Evolutionary conservation across 805 yeast species (phyloP).

Genomic region (Saccharomyces cerevisiae): DNA sequence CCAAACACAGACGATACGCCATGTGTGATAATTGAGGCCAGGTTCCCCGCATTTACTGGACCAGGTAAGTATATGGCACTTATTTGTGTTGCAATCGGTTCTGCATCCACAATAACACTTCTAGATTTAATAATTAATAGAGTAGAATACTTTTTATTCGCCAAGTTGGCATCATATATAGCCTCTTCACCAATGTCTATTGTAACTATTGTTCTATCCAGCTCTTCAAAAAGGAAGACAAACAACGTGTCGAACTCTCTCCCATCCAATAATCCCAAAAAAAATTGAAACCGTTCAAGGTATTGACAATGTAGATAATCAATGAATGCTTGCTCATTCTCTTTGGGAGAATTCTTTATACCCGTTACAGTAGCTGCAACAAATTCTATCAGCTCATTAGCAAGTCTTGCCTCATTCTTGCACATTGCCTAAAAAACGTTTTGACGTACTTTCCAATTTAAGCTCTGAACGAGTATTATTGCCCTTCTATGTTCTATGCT

Average conservation of each 20-base stretch:
- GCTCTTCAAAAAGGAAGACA: slow-evolving; percentile 20
- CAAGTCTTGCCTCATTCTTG: background rate
- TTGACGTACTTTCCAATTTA: background rate
- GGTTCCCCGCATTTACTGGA: slow-evolving; percentile 34
- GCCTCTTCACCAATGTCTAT: slow-evolving; percentile 4
- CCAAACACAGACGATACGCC: slow-evolving; percentile 71
- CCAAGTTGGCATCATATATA: slow-evolving; percentile 7
- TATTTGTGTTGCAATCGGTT: slow-evolving; percentile 29
- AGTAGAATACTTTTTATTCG: slow-evolving; percentile 10
- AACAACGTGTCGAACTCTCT: slow-evolving; percentile 9
- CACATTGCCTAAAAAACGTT: background rate
- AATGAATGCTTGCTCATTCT: background rate
- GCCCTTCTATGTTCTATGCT: background rate
- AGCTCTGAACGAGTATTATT: background rate
- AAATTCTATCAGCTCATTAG: background rate
- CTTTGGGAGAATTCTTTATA: slow-evolving; percentile 1
- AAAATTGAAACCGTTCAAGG: slow-evolving; percentile 1
- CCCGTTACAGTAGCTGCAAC: background rate
- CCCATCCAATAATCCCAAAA: slow-evolving; percentile 3
- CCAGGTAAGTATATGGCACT: slow-evolving; percentile 32
- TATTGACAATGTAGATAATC: background rate
- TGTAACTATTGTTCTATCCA: slow-evolving; percentile 4
- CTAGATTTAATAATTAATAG: slow-evolving; percentile 39
- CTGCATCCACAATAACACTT: slow-evolving; percentile 26
- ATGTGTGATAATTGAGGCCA: slow-evolving; percentile 50